Conservation (phyloP, 768 basidiomycete species). For the Tylopilus vinaceipallidus region DNA sequence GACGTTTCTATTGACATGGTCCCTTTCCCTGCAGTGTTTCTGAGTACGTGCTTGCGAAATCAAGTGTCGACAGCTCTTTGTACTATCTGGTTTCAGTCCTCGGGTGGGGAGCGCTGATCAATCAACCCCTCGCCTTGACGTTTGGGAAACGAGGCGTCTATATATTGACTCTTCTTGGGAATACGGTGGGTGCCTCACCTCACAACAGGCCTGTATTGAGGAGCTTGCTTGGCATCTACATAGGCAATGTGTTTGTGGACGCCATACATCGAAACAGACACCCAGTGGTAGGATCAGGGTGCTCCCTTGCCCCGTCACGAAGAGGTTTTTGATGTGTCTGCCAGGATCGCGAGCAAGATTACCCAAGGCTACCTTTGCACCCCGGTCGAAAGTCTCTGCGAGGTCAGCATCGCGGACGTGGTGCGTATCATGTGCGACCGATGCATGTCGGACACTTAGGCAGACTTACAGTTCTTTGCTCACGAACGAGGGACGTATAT, state of each 20-base stretch:
- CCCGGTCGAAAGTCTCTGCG: constrained; percentile 22
- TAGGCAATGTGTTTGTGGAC: constrained; percentile 21
- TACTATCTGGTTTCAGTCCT: constrained; percentile 7
- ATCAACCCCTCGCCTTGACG: constrained; percentile 19
- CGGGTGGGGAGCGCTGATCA: constrained; percentile 20
- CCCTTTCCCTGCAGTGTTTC: constrained; percentile 9
- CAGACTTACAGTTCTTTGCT: constrained; percentile 15
- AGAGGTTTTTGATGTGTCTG: not conserved
- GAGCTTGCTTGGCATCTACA: no score
- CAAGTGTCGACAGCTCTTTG: not conserved
- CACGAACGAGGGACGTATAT: constrained; percentile 21
- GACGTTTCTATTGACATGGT: not conserved
- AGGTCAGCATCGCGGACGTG: constrained; percentile 20
- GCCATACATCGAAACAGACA: constrained; percentile 19
- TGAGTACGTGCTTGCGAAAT: constrained; percentile 8
- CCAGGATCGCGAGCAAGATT: constrained; percentile 20
- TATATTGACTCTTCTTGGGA: constrained; percentile 17
- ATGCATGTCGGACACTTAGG: not conserved
- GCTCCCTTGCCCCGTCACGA: not conserved
- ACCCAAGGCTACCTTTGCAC: constrained; percentile 22
- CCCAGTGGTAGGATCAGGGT: constrained; percentile 11
- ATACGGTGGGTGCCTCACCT: constrained; percentile 2
- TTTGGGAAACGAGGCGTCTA: constrained; percentile 21
- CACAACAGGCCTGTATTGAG: no score
- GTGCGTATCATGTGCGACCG: not conserved